Conservation (phyloP, 306 rosid genomes). For the Citrullus mucosospermus region DNA sequence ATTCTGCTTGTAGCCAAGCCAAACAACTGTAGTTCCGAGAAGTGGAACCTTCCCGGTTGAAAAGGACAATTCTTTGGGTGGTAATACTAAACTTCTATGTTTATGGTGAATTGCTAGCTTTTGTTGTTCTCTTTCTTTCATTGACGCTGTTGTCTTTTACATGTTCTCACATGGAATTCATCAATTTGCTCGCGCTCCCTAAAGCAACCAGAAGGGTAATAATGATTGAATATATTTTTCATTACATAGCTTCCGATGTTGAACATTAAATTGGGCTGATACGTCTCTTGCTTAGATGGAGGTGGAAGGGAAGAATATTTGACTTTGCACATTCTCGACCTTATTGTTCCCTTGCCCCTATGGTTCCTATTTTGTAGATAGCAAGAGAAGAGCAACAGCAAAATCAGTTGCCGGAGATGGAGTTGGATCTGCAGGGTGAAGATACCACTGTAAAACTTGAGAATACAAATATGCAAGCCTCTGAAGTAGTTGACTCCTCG, state of each 20-base stretch:
- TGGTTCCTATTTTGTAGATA: conserved; percentile 37
- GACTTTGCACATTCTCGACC: background rate
- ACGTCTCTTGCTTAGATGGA: conserved; percentile 2
- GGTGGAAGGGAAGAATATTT: background rate
- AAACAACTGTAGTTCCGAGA: conserved; percentile 23
- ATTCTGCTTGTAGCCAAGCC: conserved; percentile 25
- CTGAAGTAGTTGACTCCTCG: conserved; percentile 62
- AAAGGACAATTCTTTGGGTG: conserved; percentile 36
- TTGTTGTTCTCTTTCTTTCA: background rate
- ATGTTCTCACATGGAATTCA: conserved; percentile 26
- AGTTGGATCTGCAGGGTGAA: conserved; percentile 36
- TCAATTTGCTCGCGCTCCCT: conserved; percentile 22
- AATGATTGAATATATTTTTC: conserved; percentile 11
- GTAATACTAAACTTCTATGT: conserved; percentile 6
- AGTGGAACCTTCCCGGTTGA: conserved; percentile 28
- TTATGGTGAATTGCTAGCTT: conserved; percentile 8
- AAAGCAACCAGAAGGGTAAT: conserved; percentile 68
- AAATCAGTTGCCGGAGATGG: conserved; percentile 49
- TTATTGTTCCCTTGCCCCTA: conserved; percentile 1
- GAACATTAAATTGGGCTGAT: background rate
- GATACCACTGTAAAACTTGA: conserved; percentile 56
- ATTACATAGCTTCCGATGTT: background rate
- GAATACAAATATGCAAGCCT: conserved; percentile 64
- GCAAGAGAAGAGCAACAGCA: conserved; percentile 43
- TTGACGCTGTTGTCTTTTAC: conserved; percentile 17